Base-by-base conservation (phyloP, 2,329 filamentous ascomycete genomes). In the Sphaerulina vaccinii region DNA sequence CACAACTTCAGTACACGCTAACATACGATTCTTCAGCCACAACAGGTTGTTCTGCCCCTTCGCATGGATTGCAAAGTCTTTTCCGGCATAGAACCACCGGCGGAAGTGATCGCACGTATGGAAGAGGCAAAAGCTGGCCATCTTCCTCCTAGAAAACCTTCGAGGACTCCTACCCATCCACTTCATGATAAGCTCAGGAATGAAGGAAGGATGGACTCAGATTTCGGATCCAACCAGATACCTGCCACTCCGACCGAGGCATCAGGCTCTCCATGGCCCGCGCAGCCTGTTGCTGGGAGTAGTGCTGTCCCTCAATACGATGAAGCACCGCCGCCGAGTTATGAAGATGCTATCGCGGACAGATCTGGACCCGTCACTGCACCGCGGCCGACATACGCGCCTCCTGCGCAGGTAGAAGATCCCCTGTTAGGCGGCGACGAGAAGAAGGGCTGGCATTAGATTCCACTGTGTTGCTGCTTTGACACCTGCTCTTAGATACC, bases 291-390 rank as follows among this genome's bases (percentile, higher is more conserved):
- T 7, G 51, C 53, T 23, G 60, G 49, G 2, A 38, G 24, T 29
- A 46, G 49, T 27, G 42, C 36, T 3, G 46, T 51, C n/a, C 55
- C 56, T 1, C 41, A 55, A 9, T 63, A 64, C 40, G 54, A 53
- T 24, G 90, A 93, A 50, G 88, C 90, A n/a, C 91, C 51, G 11
- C 56, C 92, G 15, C 91, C 91, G 6, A 96, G 89, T 64, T 97
- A 97, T 66, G 90, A 96, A 71, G 91, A 96, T 70, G 90, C 90
- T 10, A 85, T 96, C 72, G 90, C 90, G 5, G 85, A 88, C 58
- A 82, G 85, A 52, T 72, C 93, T 56, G 85, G 82, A 29, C 88
- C 89, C 1, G 82, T 90, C 50, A 81, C 89, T 66, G 87, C 84
- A 55, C 74, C 85, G 21, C 77, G 90, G 62, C 83, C 85, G 22